Percentiles rank a stretch among this genome's conserved stretches.
These are phyloP conservation scores for Sarocladiaceae sp. DNA, from an alignment of 2,329 filamentous ascomycete genomes.

Conservation along the genomic window DNA sequence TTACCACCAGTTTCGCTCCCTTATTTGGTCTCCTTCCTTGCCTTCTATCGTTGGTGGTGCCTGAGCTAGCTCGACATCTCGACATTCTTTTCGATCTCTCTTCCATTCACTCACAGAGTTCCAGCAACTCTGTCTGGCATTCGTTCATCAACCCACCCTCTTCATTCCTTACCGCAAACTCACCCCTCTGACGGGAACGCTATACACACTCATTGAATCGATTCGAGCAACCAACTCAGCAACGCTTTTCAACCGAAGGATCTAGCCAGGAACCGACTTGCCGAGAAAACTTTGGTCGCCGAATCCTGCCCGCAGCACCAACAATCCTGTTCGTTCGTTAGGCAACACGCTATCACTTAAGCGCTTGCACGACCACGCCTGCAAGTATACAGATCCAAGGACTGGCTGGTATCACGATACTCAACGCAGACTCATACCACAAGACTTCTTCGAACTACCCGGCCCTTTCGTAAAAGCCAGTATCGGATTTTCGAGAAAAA, in stretches of 20 bases:
- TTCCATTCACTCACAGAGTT: background rate
- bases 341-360: background rate
- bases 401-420: slow-evolving; percentile 5
- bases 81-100: slow-evolving; percentile 3
- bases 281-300: too few species aligned
- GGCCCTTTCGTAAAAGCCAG: background rate
- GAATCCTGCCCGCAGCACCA: background rate
- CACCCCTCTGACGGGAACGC: background rate
- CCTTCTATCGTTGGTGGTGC: slow-evolving; percentile 16
- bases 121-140: slow-evolving; percentile 3
- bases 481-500: background rate
- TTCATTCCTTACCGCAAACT: background rate
- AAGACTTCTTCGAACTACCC: background rate
- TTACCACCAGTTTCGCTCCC: slow-evolving; percentile 11
- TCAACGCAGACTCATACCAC: background rate
- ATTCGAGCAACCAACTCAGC: slow-evolving; percentile 4
- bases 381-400: background rate
- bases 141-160: slow-evolving; percentile 5
- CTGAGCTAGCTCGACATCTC: slow-evolving; percentile 7
- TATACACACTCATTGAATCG: slow-evolving; percentile 7
- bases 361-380: slow-evolving; percentile 1
- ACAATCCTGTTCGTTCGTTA: slow-evolving; percentile 3
- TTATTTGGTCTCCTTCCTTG: slow-evolving; percentile 13
- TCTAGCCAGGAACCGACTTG: background rate
- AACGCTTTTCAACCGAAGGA: too few species aligned